Conservation (phyloP, 2,329 filamentous ascomycete species). For the Ambrosiella beaveri region DNA sequence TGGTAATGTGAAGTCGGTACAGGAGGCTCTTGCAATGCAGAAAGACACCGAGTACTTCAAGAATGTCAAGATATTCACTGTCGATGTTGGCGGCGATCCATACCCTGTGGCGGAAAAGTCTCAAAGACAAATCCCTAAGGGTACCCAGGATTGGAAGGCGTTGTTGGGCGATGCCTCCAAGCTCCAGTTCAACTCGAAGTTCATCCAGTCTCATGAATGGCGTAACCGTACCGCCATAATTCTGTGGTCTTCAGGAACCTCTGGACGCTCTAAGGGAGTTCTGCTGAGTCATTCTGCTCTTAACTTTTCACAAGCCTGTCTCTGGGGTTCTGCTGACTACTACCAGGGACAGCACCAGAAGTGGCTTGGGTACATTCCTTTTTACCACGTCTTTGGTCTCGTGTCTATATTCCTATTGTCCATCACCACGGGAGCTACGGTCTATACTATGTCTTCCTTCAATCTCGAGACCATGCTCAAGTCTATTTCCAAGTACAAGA, state of each 20-base stretch:
- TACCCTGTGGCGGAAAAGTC: constrained; percentile 18
- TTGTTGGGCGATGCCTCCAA: constrained; percentile 25
- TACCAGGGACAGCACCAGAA: constrained; percentile 22
- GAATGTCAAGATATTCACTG: constrained; percentile 43
- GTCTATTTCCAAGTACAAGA: constrained; percentile 40
- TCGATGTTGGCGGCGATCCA: constrained; percentile 20
- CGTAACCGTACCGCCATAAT: constrained; percentile 39
- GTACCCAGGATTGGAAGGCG: constrained; percentile 37
- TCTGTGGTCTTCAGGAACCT: constrained; percentile 42
- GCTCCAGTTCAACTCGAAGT: not conserved
- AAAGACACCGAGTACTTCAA: constrained; percentile 20
- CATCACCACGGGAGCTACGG: constrained; percentile 32
- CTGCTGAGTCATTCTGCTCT: constrained; percentile 52
- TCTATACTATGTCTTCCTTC: constrained; percentile 56
- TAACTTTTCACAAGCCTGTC: constrained; percentile 35
- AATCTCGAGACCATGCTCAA: constrained; percentile 48
- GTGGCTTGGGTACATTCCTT: constrained; percentile 49
- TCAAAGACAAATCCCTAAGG: not conserved
- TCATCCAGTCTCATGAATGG: constrained; percentile 8
- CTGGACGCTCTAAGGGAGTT: constrained; percentile 59
- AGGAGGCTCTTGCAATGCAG: constrained; percentile 20
- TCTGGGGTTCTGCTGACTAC: constrained; percentile 33
- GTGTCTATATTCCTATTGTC: constrained; percentile 41
- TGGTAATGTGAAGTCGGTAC: constrained; percentile 19
- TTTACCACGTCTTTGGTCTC: constrained; percentile 49